phyloP scores from a whole-genome alignment of 805 yeast genomes.

The Lachancea fermentati region DNA sequence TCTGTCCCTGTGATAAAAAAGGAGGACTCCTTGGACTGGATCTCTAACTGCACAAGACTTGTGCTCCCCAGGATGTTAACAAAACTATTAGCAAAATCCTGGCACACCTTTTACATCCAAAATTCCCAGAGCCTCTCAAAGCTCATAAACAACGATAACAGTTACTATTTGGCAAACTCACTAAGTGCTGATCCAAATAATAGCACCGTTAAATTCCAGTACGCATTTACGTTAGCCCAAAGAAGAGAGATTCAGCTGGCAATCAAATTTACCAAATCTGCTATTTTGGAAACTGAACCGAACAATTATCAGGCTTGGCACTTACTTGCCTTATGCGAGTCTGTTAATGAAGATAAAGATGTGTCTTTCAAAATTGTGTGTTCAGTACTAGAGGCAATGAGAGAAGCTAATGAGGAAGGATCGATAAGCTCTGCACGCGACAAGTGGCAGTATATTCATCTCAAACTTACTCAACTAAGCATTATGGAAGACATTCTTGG shows the following conservation, averaged over 20 bases:
- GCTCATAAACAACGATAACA: slow-evolving; percentile 14
- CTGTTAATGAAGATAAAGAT: slow-evolving; percentile 52
- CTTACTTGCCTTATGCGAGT: slow-evolving; percentile 54
- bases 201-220: slow-evolving; percentile 34
- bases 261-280: slow-evolving; percentile 40
- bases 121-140: slow-evolving; percentile 14
- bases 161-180: slow-evolving; percentile 23
- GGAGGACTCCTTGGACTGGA: slow-evolving; percentile 19
- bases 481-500: slow-evolving; percentile 61
- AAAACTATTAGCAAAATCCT: slow-evolving; percentile 16
- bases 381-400: slow-evolving; percentile 44
- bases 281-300: slow-evolving; percentile 45
- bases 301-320: slow-evolving; percentile 61
- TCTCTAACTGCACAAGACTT: slow-evolving; percentile 15
- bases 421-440: slow-evolving; percentile 14
- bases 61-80: slow-evolving; percentile 20
- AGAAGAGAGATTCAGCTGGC: slow-evolving; percentile 40
- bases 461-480: slow-evolving; percentile 70
- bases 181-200: slow-evolving; percentile 10
- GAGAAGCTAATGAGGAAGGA: slow-evolving; percentile 22
- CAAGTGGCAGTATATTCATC: slow-evolving; percentile 51
- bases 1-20: slow-evolving; percentile 15
- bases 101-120: slow-evolving; percentile 22
- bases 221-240: slow-evolving; percentile 45
- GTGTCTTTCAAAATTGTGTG: slow-evolving; percentile 53